phyloP scores from a whole-genome alignment of 768 basidiomycete species.

The Psilocybe subaeruginosa region DNA sequence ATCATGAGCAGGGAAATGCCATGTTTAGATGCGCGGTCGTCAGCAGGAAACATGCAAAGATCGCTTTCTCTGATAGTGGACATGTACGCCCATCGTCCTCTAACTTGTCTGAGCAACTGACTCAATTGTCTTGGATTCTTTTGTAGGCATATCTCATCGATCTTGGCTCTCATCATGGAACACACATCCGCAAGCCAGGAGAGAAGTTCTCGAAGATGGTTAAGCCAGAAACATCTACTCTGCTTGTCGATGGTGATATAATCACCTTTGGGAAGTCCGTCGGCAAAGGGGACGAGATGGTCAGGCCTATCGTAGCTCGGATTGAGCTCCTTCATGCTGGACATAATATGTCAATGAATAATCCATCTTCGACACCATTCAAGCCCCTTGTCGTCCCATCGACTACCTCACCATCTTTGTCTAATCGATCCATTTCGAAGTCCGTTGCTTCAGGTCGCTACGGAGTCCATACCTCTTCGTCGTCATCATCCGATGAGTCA shows the following conservation, averaged over 20 bases:
- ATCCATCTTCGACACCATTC: constrained; percentile 20
- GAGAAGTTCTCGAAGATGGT: constrained; percentile 53
- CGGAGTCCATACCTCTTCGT: constrained; percentile 54
- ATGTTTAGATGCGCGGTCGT: constrained; percentile 80
- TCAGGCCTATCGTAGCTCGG: constrained; percentile 63
- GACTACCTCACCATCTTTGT: constrained; percentile 16
- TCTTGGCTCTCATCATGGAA: constrained; percentile 77
- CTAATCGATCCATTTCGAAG: constrained; percentile 19
- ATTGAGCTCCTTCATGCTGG: constrained; percentile 54
- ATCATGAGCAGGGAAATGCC: constrained; percentile 48
- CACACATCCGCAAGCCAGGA: constrained; percentile 59
- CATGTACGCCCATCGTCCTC: constrained; percentile 47
- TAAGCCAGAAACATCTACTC: constrained; percentile 54
- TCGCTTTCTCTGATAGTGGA: constrained; percentile 71
- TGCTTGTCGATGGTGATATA: constrained; percentile 67
- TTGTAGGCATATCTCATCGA: constrained; percentile 73
- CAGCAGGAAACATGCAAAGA: constrained; percentile 78
- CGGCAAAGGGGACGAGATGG: constrained; percentile 59
- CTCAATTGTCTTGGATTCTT: constrained; percentile 11
- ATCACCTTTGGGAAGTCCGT: constrained; percentile 82
- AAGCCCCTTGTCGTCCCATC: constrained; percentile 34
- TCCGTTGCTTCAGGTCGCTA: constrained; percentile 58
- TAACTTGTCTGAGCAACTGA: constrained; percentile 19
- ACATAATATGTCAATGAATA: background rate
- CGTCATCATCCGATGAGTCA: constrained; percentile 49